Evolutionary conservation across 305 asterid species (phyloP), one percentile per base, ranked within the genome.

Genomic region (Salvia sclarea): DNA sequence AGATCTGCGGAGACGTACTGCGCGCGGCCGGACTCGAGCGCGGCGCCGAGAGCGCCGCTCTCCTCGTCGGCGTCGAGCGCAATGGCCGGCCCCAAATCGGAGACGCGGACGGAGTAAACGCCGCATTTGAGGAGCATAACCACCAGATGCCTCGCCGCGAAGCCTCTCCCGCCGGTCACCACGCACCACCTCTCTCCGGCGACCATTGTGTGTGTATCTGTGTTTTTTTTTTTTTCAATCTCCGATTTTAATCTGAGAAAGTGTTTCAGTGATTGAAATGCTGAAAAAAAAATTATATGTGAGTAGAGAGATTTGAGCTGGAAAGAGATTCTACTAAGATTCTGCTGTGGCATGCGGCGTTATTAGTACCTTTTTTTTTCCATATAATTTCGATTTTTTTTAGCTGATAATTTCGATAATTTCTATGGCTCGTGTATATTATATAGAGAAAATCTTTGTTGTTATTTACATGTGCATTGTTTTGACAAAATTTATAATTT

Each of bases 121-220:
- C 80, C 78, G 69, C 78, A 72, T 24, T 76, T 76, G 60, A 88
- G 80, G 47, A 90, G 85, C 94, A 86, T 90, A 49, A 63, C 69
- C 75, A 90, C 94, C 80, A 90, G 79, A 80, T 88, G 95, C 72
- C 95, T 73, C 30, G 97, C 97, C 10, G 91, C 97, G 61, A 90
- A 90, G 2, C 97, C 95, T 73, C 97, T 74, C 18, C 95, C 95
- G 56, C 97, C 95, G 1, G 97, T 90, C 55, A 88, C 97, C 62
- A 86, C 86, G 70, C 90, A 90, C 91, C 88, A 88, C 73, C 79
- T 76, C 81, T 78, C 88, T 54, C 54, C 74, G 64, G 60, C 78
- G 6, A 50, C 78, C 75, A 75, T 72, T 9, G 24, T 10, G 10
- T 12, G 7, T 20, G 4, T 1, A 31, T 6, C 16, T 9, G 56